Base-by-base conservation (phyloP, 1,139 yeast genomes). In the Geotrichum phurueaensis region DNA sequence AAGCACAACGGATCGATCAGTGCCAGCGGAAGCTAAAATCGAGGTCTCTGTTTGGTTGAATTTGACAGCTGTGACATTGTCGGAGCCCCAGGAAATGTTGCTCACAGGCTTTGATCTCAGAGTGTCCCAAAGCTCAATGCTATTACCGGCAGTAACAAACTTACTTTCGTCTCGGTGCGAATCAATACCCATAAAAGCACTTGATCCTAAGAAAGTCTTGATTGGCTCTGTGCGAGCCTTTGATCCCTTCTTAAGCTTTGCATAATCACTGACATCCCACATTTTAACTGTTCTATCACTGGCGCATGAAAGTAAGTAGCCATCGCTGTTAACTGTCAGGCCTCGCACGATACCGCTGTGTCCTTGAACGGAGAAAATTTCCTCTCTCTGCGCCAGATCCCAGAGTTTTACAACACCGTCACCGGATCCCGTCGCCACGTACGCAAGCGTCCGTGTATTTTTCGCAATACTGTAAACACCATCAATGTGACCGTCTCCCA, bases 331-430 rank as follows among this genome's bases (percentile, higher is more conserved):
- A 56, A 92, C 92, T 39, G 88, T 82, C 48, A 95, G 79, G 2
- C 98, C 99, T 51, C 91, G 82, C 50, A 92, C 92, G 81, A 89
- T 84, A 9, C 96, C 97, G 67, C 86, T 85, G 75, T 95, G 99
- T 0, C 96, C 99, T 70, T 86, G 85, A 70, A 88, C 89, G 56
- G 91, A 83, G 60, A 85, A 84, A 3, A 83, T 75, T 71, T 94
- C 97, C 23, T 84, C 84, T 65, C 95, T 80, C 27, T 89, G 81
- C 0, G 86, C 78, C 72, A 90, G 73, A 73, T 92, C 90, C 99
- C 99, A 95, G 70, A 89, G 87, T 73, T 95, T 95, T 65, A 95
- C 82, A 9, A 89, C 84, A 68, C 99, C 99, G 72, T 95, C 99
- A 47, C 96, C 99, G 6, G 95, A 85, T 6, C 97, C 97, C 22